These are phyloP conservation scores for Trichoderma harzianum DNA, from an alignment of 2,329 filamentous ascomycete species.

Conservation along the genomic window DNA sequence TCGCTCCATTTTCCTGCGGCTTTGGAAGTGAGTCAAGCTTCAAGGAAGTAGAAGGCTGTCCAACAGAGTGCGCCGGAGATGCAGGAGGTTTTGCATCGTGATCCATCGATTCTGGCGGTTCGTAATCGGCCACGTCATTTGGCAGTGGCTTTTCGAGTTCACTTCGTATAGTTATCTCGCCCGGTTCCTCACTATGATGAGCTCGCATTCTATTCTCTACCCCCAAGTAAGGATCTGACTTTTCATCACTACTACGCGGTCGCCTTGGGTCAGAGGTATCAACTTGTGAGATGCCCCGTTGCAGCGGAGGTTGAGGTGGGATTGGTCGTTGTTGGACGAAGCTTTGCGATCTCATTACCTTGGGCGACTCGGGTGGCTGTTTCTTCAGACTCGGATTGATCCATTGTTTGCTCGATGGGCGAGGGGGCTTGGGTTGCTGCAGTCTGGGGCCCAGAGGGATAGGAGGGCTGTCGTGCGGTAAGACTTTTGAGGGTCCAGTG, in stretches of 20 bases:
- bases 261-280: slow-evolving; percentile 42
- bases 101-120: slow-evolving; percentile 20
- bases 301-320: slow-evolving; percentile 27
- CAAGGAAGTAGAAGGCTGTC: background rate
- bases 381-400: slow-evolving; percentile 54
- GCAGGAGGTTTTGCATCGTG: background rate
- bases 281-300: slow-evolving; percentile 33
- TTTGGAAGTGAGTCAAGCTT: background rate
- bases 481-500: slow-evolving; percentile 41
- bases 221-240: slow-evolving; percentile 39
- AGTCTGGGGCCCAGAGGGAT: slow-evolving; percentile 55
- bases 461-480: slow-evolving; percentile 41
- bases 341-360: slow-evolving; percentile 48
- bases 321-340: slow-evolving; percentile 43
- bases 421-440: slow-evolving; percentile 45
- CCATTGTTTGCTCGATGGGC: slow-evolving; percentile 58
- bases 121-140: background rate
- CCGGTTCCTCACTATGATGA: slow-evolving; percentile 45
- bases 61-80: background rate
- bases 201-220: slow-evolving; percentile 37
- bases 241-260: slow-evolving; percentile 53
- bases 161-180: slow-evolving; percentile 42
- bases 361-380: slow-evolving; percentile 49
- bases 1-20: background rate
- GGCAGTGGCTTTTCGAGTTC: slow-evolving; percentile 36